These are phyloP conservation scores for Albatrellus ellisii DNA, from an alignment of 768 basidiomycete genomes.

Conservation along the genomic window DNA sequence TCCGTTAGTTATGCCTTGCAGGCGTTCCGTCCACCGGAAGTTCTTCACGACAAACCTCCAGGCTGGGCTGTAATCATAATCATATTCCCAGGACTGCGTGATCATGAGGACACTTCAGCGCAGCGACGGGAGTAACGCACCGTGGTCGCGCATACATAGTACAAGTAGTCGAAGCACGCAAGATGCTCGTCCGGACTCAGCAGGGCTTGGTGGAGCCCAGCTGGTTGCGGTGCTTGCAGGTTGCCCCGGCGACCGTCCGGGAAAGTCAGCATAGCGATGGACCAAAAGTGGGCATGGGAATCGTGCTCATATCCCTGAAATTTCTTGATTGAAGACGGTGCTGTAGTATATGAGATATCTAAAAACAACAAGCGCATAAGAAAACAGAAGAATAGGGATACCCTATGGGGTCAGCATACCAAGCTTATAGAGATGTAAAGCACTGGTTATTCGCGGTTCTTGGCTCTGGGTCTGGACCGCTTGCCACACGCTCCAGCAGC, in stretches of 20 bases:
- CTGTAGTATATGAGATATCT: conserved; percentile 26
- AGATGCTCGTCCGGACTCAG: conserved; percentile 26
- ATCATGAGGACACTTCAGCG: conserved; percentile 5
- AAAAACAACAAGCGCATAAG: neutral
- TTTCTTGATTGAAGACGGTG: conserved; percentile 21
- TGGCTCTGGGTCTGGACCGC: conserved; percentile 19
- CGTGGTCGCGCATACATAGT: conserved; percentile 22
- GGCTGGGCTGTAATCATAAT: conserved; percentile 20
- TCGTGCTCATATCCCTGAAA: conserved; percentile 21
- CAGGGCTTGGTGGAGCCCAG: conserved; percentile 14
- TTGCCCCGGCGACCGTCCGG: conserved; percentile 19
- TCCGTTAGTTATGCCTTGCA: conserved; percentile 19
- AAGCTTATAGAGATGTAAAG: conserved; percentile 18
- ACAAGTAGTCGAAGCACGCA: conserved; percentile 28
- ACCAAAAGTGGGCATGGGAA: conserved; percentile 21
- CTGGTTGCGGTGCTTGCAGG: conserved; percentile 17
- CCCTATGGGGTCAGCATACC: conserved; percentile 15
- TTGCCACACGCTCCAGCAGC: conserved; percentile 33
- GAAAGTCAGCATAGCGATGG: conserved; percentile 21
- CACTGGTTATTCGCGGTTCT: conserved; percentile 16
- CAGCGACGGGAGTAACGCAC: conserved; percentile 11
- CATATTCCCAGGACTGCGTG: conserved; percentile 19
- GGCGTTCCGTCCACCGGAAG: conserved; percentile 21
- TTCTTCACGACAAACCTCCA: conserved; percentile 24
- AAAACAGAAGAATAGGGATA: neutral